phyloP scores from a whole-genome alignment of 2,329 filamentous ascomycete species.

The Bimuria novae-zelandiae region DNA sequence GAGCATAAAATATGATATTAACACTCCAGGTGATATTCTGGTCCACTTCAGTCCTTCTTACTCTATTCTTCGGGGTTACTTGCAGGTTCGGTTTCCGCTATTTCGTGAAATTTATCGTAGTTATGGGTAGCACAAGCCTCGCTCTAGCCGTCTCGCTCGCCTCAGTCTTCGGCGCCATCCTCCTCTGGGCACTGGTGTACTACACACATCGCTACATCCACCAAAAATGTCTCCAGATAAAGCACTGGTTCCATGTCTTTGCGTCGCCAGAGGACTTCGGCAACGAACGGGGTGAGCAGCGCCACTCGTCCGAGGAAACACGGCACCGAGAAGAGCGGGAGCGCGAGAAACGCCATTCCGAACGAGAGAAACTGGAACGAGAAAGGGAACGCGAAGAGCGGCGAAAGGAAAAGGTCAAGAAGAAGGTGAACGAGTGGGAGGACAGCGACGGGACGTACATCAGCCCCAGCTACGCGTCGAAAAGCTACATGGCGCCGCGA shows the following conservation, averaged over 20 bases:
- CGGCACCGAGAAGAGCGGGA: not conserved
- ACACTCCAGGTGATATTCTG: too few species aligned
- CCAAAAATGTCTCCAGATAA: constrained; percentile 19
- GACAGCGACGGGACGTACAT: not conserved
- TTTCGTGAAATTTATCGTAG: too few species aligned
- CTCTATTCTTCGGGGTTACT: too few species aligned
- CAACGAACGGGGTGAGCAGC: not conserved
- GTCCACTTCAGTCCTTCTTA: too few species aligned
- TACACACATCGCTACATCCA: constrained; percentile 24
- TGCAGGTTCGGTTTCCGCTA: too few species aligned
- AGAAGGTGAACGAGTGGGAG: constrained; percentile 1
- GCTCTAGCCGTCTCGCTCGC: constrained; percentile 26
- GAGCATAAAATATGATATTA: too few species aligned
- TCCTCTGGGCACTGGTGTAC: constrained; percentile 27
- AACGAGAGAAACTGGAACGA: not conserved
- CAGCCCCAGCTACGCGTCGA: not conserved
- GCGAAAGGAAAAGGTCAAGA: not conserved
- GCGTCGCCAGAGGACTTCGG: constrained; percentile 3
- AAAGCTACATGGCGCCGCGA: not conserved
- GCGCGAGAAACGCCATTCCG: not conserved
- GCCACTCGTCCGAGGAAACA: constrained; percentile 1
- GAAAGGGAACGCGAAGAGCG: not conserved
- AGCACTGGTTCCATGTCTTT: constrained; percentile 21
- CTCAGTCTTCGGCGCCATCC: constrained; percentile 23
- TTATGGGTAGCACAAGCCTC: constrained; percentile 20